Percentiles rank a stretch among this genome's conserved stretches.
Conservation (phyloP, 441 rosid species). For the Populus hybrid region DNA sequence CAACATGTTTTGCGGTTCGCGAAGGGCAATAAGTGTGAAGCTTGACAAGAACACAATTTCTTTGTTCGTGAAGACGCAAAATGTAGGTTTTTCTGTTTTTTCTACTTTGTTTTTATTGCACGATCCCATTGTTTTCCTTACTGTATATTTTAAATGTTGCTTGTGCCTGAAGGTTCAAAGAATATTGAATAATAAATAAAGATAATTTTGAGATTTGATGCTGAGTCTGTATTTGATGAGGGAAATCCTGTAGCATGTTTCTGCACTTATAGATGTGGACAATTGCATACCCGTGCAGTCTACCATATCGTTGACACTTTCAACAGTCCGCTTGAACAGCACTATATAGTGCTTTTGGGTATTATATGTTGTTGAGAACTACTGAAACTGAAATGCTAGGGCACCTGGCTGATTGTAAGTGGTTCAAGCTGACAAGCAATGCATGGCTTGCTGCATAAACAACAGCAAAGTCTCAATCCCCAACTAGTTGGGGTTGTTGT, state of each 20-base stretch:
- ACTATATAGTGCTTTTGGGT: neutral
- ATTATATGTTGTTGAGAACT: neutral
- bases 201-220: neutral
- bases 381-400: neutral
- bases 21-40: slow-evolving; percentile 97
- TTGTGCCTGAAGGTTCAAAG: neutral
- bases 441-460: neutral
- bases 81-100: slow-evolving; percentile 56
- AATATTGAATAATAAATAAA: neutral
- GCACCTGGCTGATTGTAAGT: neutral
- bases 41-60: slow-evolving; percentile 86
- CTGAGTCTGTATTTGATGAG: neutral
- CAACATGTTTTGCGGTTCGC: slow-evolving; percentile 20
- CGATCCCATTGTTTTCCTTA: neutral
- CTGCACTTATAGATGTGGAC: neutral
- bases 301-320: neutral
- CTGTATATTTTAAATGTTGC: neutral
- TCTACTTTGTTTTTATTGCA: slow-evolving; percentile 7
- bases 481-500: neutral
- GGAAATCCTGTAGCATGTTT: neutral
- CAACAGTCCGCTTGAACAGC: neutral
- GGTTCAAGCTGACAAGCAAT: neutral
- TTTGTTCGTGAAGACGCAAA: slow-evolving; percentile 79
- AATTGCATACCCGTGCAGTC: too few relatives aligned
- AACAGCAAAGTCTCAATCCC: neutral